Base-by-base conservation (phyloP, 2,329 filamentous ascomycete genomes). In the Fusarium armeniacum region DNA sequence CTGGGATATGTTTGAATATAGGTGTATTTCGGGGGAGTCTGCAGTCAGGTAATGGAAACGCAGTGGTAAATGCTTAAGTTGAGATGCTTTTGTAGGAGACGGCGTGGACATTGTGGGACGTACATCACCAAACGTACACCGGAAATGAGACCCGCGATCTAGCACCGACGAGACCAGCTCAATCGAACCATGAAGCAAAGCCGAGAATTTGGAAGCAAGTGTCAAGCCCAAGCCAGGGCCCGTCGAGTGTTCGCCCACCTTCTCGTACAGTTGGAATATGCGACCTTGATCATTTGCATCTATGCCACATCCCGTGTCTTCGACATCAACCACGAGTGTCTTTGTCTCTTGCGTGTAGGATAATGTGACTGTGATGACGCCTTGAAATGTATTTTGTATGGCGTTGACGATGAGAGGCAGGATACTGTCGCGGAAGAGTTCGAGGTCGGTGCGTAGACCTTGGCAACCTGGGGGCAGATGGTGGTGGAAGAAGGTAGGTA, bases 251-350 rank as follows among this genome's bases (percentile, higher is more conserved):
- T 66, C 63, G 35, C 78, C 75, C 2, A 79, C 76, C 35, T 83
- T 83, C 41, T 83, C 82, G 22, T 84, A 83, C 0, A 81, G 73
- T 5, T 81, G 75, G 30, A 84, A 84, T 6, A 84, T 81, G 4
- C 80, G 78, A 5, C 73, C 24, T 5, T 80, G 78, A 9, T 83
- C 71, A 5, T 76, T 68, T 2, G 64, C 50, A 2, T 64, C 62
- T n/a, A 84, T 82, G 3, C 82, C 82, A 5, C 77, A 70, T 0
- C 82, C 82, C 2, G 78, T 83, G 44, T 84, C 82, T 43, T 80
- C 69, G 2, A 84, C 63, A 41, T 84, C 82, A n/a, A 83, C 76
- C 5, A 73, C 67, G 1, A 82, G 69, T 1, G 70, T 68, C 5
- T 74, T 73, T 11, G 70, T 73, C 18, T 81, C 78, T 4, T 76